phyloP scores from a whole-genome alignment of 257 asterid genomes.

The Nicotiana sylvestris region DNA sequence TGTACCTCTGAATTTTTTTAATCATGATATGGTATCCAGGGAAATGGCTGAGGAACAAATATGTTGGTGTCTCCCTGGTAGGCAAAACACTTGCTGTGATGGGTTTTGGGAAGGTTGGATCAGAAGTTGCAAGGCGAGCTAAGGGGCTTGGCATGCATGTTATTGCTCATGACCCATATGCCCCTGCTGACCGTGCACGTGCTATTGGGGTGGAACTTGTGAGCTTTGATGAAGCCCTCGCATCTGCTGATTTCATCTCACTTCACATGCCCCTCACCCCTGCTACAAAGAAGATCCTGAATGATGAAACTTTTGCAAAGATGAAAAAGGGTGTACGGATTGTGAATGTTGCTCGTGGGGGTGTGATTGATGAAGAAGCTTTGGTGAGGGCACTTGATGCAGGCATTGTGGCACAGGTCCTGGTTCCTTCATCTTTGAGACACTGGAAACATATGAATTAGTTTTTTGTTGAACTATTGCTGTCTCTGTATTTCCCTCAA shows the following conservation, averaged over 20 bases:
- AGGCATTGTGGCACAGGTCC: slow-evolving; percentile 92
- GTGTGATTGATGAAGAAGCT: slow-evolving; percentile 97
- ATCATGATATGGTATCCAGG: slow-evolving; percentile 31
- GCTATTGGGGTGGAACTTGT: slow-evolving; percentile 89
- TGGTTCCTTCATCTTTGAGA: slow-evolving; percentile 5
- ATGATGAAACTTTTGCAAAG: slow-evolving; percentile 81
- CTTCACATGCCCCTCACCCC: slow-evolving; percentile 97
- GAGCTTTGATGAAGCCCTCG: slow-evolving; percentile 77
- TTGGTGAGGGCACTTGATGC: slow-evolving; percentile 79
- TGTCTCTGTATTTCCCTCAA: neutral
- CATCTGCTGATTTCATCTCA: slow-evolving; percentile 79
- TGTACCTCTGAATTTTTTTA: neutral
- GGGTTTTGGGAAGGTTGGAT: slow-evolving; percentile 97
- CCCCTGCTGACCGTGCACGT: slow-evolving; percentile 92
- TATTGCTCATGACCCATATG: slow-evolving; percentile 91
- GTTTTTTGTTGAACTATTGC: neutral
- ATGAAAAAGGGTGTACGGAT: slow-evolving; percentile 94
- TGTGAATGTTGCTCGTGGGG: slow-evolving; percentile 95
- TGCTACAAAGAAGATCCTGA: slow-evolving; percentile 62
- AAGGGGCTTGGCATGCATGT: slow-evolving; percentile 97
- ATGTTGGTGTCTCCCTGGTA: slow-evolving; percentile 91
- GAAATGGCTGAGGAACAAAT: slow-evolving; percentile 87
- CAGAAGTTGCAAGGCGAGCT: slow-evolving; percentile 98
- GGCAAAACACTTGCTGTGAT: slow-evolving; percentile 93
- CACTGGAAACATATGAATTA: neutral